Percentiles rank a stretch among this genome's conserved stretches.
Conservation (phyloP, 495 filamentous ascomycete genomes). For the Cetradonia linearis region DNA sequence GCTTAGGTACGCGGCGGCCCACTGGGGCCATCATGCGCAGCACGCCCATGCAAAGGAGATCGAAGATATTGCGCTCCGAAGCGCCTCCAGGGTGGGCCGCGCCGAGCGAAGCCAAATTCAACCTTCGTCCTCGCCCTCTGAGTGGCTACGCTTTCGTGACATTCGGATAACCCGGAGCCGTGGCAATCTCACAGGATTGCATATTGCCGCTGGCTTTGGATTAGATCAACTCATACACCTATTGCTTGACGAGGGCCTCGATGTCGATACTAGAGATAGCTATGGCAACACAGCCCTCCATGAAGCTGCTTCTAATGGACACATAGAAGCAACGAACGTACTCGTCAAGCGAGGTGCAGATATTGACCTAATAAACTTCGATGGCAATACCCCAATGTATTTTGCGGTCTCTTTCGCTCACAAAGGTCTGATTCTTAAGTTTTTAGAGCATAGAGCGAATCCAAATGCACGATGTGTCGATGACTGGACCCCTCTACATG, state of each 20-base stretch:
- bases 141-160: not conserved
- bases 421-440: not conserved
- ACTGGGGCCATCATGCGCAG: constrained; percentile 23
- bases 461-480: not conserved
- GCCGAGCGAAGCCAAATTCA: not conserved
- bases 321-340: not conserved
- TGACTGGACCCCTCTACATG: constrained; percentile 7
- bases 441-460: constrained; percentile 12
- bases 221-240: constrained; percentile 1
- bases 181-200: constrained; percentile 3
- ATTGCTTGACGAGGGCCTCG: constrained; percentile 1
- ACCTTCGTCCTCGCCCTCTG: not conserved
- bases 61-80: constrained; percentile 2
- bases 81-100: not conserved
- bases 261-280: constrained; percentile 2
- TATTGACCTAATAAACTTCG: not conserved
- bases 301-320: constrained; percentile 19
- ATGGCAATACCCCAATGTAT: constrained; percentile 2
- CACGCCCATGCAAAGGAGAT: not conserved
- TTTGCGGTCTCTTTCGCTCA: constrained; percentile 12
- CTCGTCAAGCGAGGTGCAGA: constrained; percentile 16
- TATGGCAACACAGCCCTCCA: constrained; percentile 18
- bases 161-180: not conserved
- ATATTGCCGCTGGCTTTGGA: constrained; percentile 8
- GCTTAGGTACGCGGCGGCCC: constrained; percentile 20